phyloP scores from a whole-genome alignment of 2,329 filamentous ascomycete species.

The Kalaharituber pfeilii region DNA sequence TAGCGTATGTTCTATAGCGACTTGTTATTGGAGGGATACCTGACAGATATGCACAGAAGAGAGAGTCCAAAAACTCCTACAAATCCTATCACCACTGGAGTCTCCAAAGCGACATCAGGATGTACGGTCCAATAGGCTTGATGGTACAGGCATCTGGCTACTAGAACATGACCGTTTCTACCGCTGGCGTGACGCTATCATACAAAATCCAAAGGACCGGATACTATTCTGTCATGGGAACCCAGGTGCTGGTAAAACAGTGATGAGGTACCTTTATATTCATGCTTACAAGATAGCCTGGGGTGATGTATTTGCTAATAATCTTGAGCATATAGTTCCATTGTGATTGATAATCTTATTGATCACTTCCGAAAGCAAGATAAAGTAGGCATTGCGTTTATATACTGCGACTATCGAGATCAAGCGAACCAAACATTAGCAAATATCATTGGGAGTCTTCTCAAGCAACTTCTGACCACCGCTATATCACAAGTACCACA shows the following conservation, averaged over 20 bases:
- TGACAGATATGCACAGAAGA: neutral
- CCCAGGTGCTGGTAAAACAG: neutral
- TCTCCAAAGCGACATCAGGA: neutral
- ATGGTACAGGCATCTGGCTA: neutral
- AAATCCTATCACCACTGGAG: neutral
- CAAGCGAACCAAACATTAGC: neutral
- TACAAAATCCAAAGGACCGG: neutral
- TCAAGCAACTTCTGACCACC: neutral
- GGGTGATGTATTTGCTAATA: neutral
- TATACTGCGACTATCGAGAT: constrained; percentile 1
- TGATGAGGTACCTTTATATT: neutral
- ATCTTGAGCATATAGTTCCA: neutral
- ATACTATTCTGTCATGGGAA: neutral
- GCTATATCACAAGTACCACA: neutral
- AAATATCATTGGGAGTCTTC: neutral
- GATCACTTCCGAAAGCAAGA: neutral
- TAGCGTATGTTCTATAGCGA: neutral
- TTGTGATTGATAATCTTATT: neutral
- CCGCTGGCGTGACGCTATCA: neutral
- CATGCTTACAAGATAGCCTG: neutral
- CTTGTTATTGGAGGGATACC: neutral
- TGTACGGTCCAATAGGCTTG: neutral
- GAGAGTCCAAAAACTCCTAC: neutral
- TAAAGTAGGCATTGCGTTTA: neutral
- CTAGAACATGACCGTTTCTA: neutral